Conservation (phyloP, 73 alveolate species). For the Paraurostyla sp. region DNA sequence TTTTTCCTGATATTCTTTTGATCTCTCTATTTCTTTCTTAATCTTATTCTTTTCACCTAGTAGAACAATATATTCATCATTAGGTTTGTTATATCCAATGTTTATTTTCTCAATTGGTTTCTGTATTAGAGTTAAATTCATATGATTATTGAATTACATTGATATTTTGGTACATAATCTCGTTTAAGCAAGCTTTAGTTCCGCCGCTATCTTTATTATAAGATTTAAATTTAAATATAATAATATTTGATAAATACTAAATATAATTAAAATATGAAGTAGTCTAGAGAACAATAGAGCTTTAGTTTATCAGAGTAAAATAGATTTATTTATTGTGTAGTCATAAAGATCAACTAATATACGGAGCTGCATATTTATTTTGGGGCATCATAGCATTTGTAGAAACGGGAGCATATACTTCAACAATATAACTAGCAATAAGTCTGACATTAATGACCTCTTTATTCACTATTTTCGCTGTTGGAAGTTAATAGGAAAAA, state of each 20-base stretch:
- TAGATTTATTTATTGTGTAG: not conserved
- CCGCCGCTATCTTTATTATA: not conserved
- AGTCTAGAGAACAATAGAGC: not conserved
- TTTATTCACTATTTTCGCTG: conserved; percentile 30
- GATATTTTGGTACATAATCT: not conserved
- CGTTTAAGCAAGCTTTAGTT: not conserved
- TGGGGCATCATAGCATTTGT: conserved; percentile 54
- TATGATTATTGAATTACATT: not conserved
- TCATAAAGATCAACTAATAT: conserved; percentile 23
- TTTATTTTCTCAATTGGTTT: conserved; percentile 23
- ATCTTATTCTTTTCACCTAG: conserved; percentile 61
- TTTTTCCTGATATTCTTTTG: conserved; percentile 33
- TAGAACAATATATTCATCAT: conserved; percentile 62
- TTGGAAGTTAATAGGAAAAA: conserved; percentile 44
- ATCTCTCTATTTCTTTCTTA: conserved; percentile 59
- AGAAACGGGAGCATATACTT: conserved; percentile 10
- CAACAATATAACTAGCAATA: not conserved
- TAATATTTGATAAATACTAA: not conserved
- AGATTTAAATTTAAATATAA: not conserved
- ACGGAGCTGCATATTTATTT: conserved; percentile 23
- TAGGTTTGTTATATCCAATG: conserved; percentile 65
- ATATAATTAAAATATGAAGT: conserved; percentile 14
- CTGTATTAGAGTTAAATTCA: not conserved
- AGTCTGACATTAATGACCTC: conserved; percentile 17
- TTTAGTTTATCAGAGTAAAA: not conserved